Base-by-base conservation (phyloP, 495 filamentous ascomycete genomes). In the Endocarpon pusillum region DNA sequence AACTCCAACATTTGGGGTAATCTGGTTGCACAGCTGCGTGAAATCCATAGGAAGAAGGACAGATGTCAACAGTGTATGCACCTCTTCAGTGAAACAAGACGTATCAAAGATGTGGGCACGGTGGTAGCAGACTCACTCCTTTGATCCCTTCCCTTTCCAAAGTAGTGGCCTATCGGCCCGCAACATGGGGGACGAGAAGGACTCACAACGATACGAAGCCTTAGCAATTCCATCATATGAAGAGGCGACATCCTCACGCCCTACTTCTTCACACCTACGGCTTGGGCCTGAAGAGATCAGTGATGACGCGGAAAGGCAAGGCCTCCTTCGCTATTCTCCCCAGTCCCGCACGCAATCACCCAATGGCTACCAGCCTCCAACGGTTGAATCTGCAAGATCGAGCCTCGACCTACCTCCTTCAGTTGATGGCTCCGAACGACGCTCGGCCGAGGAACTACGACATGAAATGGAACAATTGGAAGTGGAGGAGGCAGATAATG, bases 141-240 rank as follows among this genome's bases (percentile, higher is more conserved):
- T n/a, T n/a, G n/a, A n/a, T n/a, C n/a, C n/a, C n/a, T n/a, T n/a
- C n/a, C n/a, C n/a, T n/a, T n/a, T n/a, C n/a, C n/a, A n/a, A 40
- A 19, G n/a, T n/a, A n/a, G n/a, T n/a, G n/a, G n/a, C n/a, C n/a
- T n/a, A n/a, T n/a, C n/a, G n/a, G n/a, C n/a, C n/a, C n/a, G n/a
- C n/a, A n/a, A n/a, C 44, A 73, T 73, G 68, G 53, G 61, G 43
- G 62, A 67, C 59, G 67, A 73, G 40, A 75, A 73, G 54, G n/a
- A n/a, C n/a, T n/a, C n/a, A n/a, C 58, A 59, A 39, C 51, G 69
- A 16, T 75, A 77, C 54, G 69, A 75, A 45, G 52, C 66, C 32
- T 67, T 82, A 35, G 86, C 89, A 14, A 94, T 96, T 55, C 87
- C 87, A 6, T 75, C 78, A 24, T 97, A 97, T 65, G 87, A 94